Base-by-base conservation (phyloP, 768 basidiomycete genomes). In the Mrakia gelida region DNA sequence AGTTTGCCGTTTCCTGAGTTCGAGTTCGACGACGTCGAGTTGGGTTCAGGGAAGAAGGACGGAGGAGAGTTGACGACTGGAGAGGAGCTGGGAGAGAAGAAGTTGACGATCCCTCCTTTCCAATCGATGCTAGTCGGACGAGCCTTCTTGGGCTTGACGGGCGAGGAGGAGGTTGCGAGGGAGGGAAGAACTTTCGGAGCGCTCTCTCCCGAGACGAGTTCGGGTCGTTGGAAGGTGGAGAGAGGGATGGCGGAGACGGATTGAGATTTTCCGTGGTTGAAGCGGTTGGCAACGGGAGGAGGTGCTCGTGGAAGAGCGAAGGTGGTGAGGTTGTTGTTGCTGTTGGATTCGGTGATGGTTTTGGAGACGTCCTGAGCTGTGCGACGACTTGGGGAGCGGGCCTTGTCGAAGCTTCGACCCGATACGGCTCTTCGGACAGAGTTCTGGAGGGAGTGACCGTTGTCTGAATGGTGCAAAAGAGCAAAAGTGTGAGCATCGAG, bases 111-210 rank as follows among this genome's bases (percentile, higher is more conserved):
- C 2, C 77, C 73, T 11, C 77, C 65, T 30, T 71, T 73, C 77
- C 77, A 78, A 23, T 78, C 77, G 52, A 78, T 74, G 30, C 56
- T 62, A 1, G 77, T 34, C 18, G 70, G 71, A n/a, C 77, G 71
- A 11, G 71, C 52, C 32, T 72, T 71, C 63, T 78, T 78, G 56
- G 23, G 34, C 5, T 28, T 30, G n/a, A 49, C 16, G 30, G 62
- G n/a, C 2, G 65, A 21, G 13, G 18, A 13, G 56, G 56, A 2
- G 32, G 38, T 32, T 26, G 38, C 28, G 54, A 63, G 0, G 28
- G 43, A 30, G 61, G 38, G 43, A 26, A 38, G 74, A 30, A 34
- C 26, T 6, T 28, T 38, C 30, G 63, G 75, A 5, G 30, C 41
- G 15, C 41, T 45, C 28, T 67, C 38, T 11, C 30, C 32, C 32